A percentile compares a stretch with the other conserved stretches of the same genome.
Conservation (phyloP, 495 filamentous ascomycete species). For the Penicillium angulare region DNA sequence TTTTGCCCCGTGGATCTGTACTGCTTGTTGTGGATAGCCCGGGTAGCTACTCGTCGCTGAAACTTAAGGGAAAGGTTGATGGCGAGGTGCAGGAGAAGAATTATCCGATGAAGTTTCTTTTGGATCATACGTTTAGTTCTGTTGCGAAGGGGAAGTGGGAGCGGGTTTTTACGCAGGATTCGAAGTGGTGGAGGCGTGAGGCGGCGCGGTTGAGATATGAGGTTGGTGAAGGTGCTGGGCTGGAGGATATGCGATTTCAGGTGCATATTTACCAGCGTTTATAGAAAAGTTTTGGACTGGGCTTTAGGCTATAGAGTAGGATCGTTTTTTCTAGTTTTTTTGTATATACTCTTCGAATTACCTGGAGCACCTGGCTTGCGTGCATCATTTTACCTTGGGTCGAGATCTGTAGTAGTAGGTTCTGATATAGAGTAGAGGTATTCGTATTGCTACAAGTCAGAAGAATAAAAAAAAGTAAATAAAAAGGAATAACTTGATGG, state of each 20-base stretch:
- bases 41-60: slow-evolving; percentile 82
- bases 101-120: slow-evolving; percentile 92
- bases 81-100: slow-evolving; percentile 52
- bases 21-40: slow-evolving; percentile 90
- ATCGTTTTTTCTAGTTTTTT: too few relatives aligned
- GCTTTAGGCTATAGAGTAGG: background rate
- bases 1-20: slow-evolving; percentile 56
- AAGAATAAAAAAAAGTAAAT: slow-evolving; percentile 18
- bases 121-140: slow-evolving; percentile 75
- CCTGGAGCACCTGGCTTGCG: too few relatives aligned
- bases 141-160: slow-evolving; percentile 60
- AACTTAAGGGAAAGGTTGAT: slow-evolving; percentile 47
- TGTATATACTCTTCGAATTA: too few relatives aligned
- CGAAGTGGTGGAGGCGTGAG: slow-evolving; percentile 77
- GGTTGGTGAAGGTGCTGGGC: slow-evolving; percentile 54
- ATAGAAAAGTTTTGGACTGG: slow-evolving; percentile 4
- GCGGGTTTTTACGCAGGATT: slow-evolving; percentile 68
- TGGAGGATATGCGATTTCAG: slow-evolving; percentile 96
- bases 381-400: too few relatives aligned
- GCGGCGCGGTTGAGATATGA: slow-evolving; percentile 68
- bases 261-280: slow-evolving; percentile 70
- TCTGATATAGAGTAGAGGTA: slow-evolving; percentile 29
- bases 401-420: background rate
- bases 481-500: slow-evolving; percentile 21
- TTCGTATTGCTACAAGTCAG: slow-evolving; percentile 47